Conservation (phyloP, 2,329 filamentous ascomycete genomes). For the Monosporascus sp. region DNA sequence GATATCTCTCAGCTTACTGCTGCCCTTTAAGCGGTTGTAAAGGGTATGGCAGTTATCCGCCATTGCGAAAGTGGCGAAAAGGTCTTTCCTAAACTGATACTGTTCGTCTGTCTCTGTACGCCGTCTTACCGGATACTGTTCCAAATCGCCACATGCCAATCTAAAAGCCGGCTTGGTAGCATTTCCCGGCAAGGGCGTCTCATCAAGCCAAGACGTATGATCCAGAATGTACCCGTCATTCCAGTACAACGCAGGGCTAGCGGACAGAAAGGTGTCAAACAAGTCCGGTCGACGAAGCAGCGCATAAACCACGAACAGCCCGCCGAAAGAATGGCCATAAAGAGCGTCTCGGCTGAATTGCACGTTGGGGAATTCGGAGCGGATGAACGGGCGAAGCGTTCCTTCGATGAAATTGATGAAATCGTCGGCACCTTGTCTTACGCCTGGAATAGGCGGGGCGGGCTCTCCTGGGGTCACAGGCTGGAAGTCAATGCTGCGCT, state of each 20-base stretch:
- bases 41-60: conserved; percentile 13
- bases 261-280: conserved; percentile 20
- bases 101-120: conserved; percentile 16
- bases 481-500: conserved; percentile 19
- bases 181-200: conserved; percentile 1
- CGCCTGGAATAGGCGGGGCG: conserved; percentile 2
- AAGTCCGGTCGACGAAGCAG: conserved; percentile 14
- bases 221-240: conserved; percentile 14
- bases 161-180: conserved; percentile 14
- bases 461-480: conserved; percentile 11
- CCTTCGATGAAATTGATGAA: conserved; percentile 19
- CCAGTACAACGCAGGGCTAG: conserved; percentile 16
- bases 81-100: conserved; percentile 9
- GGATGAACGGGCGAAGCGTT: conserved; percentile 16
- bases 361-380: conserved; percentile 13
- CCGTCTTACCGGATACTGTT: conserved; percentile 13
- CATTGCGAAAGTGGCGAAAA: conserved; percentile 10
- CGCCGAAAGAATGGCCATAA: conserved; percentile 18
- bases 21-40: conserved; percentile 11
- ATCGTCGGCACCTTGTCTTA: conserved; percentile 10
- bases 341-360: conserved; percentile 2
- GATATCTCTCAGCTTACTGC: conserved; percentile 12
- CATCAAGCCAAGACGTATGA: conserved; percentile 9
- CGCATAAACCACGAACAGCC: conserved; percentile 17
- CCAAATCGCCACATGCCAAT: conserved; percentile 14